Evolutionary conservation across 139 green algal species (phyloP).

Genomic region (Zygnema cylindricum): DNA sequence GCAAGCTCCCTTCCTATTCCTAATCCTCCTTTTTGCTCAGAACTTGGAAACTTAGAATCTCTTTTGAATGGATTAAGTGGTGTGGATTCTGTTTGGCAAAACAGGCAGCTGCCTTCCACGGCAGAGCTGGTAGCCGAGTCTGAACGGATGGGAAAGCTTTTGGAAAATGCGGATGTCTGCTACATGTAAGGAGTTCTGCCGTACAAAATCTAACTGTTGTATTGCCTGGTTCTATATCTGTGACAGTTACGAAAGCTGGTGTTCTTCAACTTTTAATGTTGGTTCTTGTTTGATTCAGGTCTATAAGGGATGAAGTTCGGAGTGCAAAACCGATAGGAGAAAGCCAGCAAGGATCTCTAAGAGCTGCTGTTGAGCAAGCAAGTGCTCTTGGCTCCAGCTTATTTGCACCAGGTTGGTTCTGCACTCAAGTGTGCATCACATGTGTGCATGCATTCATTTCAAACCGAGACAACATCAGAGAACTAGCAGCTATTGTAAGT

Average conservation of each 20-base stretch:
- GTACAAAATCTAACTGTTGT: no score
- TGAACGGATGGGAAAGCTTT: background rate
- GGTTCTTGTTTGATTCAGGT: background rate
- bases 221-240: background rate
- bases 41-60: background rate
- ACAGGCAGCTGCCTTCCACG: background rate
- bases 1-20: background rate
- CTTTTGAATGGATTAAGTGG: background rate
- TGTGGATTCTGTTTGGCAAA: background rate
- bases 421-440: background rate
- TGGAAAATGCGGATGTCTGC: background rate
- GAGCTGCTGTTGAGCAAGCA: background rate
- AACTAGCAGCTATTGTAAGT: background rate
- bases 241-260: background rate
- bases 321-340: background rate
- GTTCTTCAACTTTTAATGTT: background rate
- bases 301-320: background rate
- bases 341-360: background rate
- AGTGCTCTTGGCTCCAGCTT: background rate
- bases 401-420: background rate
- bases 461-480: no score
- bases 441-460: background rate
- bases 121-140: background rate
- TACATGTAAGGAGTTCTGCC: background rate
- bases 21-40: background rate